These are phyloP conservation scores for Malassezia psittaci DNA, from an alignment of 1,284 basidiomycete species.

Conservation along the genomic window DNA sequence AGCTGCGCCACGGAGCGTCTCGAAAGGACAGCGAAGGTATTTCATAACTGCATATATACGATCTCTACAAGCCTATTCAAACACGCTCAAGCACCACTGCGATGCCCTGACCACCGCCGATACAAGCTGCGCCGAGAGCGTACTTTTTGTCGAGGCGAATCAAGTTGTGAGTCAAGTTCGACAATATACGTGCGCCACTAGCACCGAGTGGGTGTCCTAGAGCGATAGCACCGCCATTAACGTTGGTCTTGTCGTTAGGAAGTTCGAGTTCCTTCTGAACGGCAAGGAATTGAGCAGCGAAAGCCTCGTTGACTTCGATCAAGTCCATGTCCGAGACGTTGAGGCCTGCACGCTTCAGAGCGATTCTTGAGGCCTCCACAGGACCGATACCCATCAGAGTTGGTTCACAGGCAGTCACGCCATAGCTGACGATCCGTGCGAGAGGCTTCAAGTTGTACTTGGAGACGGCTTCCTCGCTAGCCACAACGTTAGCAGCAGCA, in stretches of 20 bases:
- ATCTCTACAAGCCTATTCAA: slow-evolving; percentile 13
- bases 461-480: slow-evolving; percentile 78
- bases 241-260: slow-evolving; percentile 53
- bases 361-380: slow-evolving; percentile 50
- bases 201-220: slow-evolving; percentile 55
- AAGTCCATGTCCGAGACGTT: slow-evolving; percentile 52
- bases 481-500: slow-evolving; percentile 87
- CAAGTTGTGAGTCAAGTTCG: slow-evolving; percentile 54
- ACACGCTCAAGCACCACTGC: slow-evolving; percentile 49
- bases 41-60: neutral
- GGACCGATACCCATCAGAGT: slow-evolving; percentile 56
- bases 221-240: slow-evolving; percentile 53
- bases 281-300: slow-evolving; percentile 84
- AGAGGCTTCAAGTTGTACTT: slow-evolving; percentile 75
- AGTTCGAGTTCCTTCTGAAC: slow-evolving; percentile 79
- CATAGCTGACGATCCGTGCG: slow-evolving; percentile 68
- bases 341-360: slow-evolving; percentile 48
- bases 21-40: too few relatives aligned
- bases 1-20: too few relatives aligned
- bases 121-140: slow-evolving; percentile 55
- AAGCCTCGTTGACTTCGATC: slow-evolving; percentile 62
- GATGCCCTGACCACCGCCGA: slow-evolving; percentile 52
- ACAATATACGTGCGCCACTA: slow-evolving; percentile 53
- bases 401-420: slow-evolving; percentile 54
- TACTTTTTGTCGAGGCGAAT: slow-evolving; percentile 53